phyloP scores from a whole-genome alignment of 2,329 filamentous ascomycete genomes.

The Neopestalotiopsis rosae region DNA sequence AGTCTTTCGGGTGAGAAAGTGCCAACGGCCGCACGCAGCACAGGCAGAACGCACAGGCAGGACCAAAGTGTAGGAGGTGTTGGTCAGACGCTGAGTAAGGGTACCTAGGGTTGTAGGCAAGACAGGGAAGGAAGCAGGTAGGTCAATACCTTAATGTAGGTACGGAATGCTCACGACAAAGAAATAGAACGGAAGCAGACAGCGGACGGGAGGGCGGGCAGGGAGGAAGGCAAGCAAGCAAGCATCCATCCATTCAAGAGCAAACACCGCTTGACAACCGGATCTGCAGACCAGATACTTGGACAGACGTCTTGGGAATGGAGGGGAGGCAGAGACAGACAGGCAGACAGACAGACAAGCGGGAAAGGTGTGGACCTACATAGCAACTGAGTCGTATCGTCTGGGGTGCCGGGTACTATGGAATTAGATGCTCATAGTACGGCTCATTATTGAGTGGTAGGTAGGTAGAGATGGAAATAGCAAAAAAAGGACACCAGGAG shows the following conservation, averaged over 20 bases:
- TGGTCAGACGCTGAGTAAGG: slow-evolving; percentile 1
- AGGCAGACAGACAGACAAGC: not conserved
- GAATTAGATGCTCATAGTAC: not conserved
- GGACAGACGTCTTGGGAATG: no score
- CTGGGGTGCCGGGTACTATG: not conserved
- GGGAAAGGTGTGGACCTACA: slow-evolving; percentile 4
- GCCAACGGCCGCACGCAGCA: not conserved
- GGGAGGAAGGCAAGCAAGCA: not conserved
- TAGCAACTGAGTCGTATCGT: not conserved
- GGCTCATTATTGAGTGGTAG: not conserved
- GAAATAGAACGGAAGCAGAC: slow-evolving; percentile 3
- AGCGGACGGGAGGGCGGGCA: slow-evolving; percentile 4
- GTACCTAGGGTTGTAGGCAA: not conserved
- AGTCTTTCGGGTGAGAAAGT: not conserved
- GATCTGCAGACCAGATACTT: not conserved
- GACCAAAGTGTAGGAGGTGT: not conserved
- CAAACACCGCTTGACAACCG: slow-evolving; percentile 1
- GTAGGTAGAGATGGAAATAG: not conserved
- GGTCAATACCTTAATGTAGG: not conserved
- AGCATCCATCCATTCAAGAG: not conserved
- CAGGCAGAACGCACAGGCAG: not conserved
- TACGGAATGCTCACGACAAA: not conserved
- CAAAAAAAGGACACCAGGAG: slow-evolving; percentile 7
- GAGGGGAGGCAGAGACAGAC: not conserved
- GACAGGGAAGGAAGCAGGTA: not conserved